These are phyloP conservation scores for Ceratocystis harringtonii DNA, from an alignment of 2,329 filamentous ascomycete species.

Conservation along the genomic window DNA sequence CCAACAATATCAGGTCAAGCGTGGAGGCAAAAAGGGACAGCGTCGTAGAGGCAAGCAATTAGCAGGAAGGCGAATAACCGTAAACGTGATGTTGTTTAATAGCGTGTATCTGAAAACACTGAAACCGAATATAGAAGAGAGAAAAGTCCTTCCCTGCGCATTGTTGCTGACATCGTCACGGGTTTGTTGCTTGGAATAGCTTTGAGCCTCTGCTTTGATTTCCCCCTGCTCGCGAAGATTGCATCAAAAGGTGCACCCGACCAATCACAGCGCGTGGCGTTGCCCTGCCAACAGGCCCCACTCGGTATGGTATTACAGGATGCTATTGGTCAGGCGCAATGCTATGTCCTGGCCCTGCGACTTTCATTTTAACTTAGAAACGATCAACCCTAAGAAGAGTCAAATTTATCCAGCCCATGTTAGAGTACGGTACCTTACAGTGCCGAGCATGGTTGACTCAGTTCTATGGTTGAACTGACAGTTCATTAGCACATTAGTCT, in stretches of 20 bases:
- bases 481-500: no score
- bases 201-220: not conserved
- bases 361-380: not conserved
- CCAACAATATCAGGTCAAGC: not conserved
- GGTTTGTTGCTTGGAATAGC: not conserved
- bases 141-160: not conserved
- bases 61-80: not conserved
- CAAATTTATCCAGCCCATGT: no score
- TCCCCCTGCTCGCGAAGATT: not conserved
- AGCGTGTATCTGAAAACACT: not conserved
- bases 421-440: no score
- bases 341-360: not conserved
- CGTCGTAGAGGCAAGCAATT: not conserved
- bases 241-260: not conserved
- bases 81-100: not conserved
- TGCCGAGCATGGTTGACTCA: no score
- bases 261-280: slow-evolving; percentile 14
- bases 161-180: slow-evolving; percentile 3
- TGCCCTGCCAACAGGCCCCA: slow-evolving; percentile 10
- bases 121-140: not conserved
- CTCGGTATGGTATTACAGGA: not conserved
- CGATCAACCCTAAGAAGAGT: no score
- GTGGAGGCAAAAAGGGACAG: not conserved
- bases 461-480: no score
- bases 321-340: not conserved